phyloP scores from a whole-genome alignment of 2,329 filamentous ascomycete genomes.

The Chrysoporthe austroafricana region DNA sequence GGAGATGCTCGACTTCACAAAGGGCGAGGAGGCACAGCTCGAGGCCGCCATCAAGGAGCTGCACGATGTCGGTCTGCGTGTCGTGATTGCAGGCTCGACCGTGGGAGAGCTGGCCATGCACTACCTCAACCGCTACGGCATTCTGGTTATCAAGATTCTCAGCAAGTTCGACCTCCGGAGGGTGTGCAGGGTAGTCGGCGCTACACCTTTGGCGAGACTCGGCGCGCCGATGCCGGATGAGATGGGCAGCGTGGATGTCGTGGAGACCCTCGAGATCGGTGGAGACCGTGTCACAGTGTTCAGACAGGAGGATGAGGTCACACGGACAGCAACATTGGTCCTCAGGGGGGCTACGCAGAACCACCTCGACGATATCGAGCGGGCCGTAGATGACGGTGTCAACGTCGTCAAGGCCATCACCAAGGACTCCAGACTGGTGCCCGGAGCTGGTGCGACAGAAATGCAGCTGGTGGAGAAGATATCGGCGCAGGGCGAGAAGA shows the following conservation, averaged over 20 bases:
- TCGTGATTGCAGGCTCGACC: conserved; percentile 90
- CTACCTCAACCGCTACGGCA: conserved; percentile 96
- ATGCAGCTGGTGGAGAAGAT: conserved; percentile 92
- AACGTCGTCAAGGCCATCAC: conserved; percentile 99
- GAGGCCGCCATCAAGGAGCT: conserved; percentile 93
- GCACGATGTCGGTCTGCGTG: conserved; percentile 88
- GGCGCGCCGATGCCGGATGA: conserved; percentile 99
- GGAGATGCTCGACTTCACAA: conserved; percentile 98
- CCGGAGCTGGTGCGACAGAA: conserved; percentile 92
- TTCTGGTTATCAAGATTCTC: conserved; percentile 93
- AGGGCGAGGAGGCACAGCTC: conserved; percentile 91
- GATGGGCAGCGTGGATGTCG: conserved; percentile 92
- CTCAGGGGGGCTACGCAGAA: conserved; percentile 96
- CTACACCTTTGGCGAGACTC: conserved; percentile 91
- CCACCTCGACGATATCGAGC: conserved; percentile 94
- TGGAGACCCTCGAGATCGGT: conserved; percentile 96
- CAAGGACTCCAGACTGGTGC: conserved; percentile 86
- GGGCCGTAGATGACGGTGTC: conserved; percentile 95
- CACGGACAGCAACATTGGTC: conserved; percentile 91
- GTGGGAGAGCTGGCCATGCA: conserved; percentile 95
- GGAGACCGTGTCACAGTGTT: conserved; percentile 98
- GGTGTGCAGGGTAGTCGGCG: conserved; percentile 93
- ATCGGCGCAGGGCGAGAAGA: conserved; percentile 88
- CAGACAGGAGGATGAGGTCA: conserved; percentile 91
- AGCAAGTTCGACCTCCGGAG: conserved; percentile 97